These are phyloP conservation scores for Rhypophila decipiens DNA, from an alignment of 495 filamentous ascomycete genomes.

Conservation along the genomic window DNA sequence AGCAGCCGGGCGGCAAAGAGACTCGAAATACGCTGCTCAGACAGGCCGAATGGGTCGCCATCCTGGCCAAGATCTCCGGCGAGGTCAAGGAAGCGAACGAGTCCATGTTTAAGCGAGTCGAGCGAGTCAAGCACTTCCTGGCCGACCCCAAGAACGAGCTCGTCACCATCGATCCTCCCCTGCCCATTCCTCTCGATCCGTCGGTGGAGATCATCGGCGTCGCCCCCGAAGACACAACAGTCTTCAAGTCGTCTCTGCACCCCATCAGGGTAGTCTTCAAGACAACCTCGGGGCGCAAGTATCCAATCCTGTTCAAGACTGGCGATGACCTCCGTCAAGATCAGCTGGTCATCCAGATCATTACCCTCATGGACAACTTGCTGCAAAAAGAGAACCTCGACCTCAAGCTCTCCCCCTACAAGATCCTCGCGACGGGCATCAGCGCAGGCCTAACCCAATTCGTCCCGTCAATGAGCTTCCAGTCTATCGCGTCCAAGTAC, in stretches of 20 bases:
- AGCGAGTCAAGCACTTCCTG: constrained; percentile 73
- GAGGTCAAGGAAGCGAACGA: constrained; percentile 80
- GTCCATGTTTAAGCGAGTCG: constrained; percentile 68
- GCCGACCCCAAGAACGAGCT: constrained; percentile 88
- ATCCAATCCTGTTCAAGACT: constrained; percentile 93
- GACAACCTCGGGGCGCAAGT: constrained; percentile 66
- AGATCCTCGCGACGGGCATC: constrained; percentile 87
- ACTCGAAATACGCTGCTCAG: constrained; percentile 68
- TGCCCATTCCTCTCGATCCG: constrained; percentile 87
- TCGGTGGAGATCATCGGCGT: constrained; percentile 70
- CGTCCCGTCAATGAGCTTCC: constrained; percentile 76
- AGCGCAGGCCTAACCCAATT: constrained; percentile 90
- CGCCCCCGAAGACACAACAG: constrained; percentile 75
- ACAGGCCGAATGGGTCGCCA: constrained; percentile 82
- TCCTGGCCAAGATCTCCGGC: constrained; percentile 83
- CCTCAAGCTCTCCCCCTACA: constrained; percentile 89
- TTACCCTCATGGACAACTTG: constrained; percentile 95
- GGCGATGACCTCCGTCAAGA: constrained; percentile 97
- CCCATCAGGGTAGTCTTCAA: constrained; percentile 90
- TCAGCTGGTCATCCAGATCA: constrained; percentile 96
- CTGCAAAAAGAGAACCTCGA: constrained; percentile 96
- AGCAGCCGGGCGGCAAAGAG: constrained; percentile 56
- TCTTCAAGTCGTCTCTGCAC: constrained; percentile 91
- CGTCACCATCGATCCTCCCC: constrained; percentile 70
- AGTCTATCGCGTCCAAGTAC: constrained; percentile 72